A percentile compares a stretch with the other conserved stretches of the same genome.
These are phyloP conservation scores for Aspergillus versicolor DNA, from an alignment of 2,329 filamentous ascomycete species.

Conservation along the genomic window DNA sequence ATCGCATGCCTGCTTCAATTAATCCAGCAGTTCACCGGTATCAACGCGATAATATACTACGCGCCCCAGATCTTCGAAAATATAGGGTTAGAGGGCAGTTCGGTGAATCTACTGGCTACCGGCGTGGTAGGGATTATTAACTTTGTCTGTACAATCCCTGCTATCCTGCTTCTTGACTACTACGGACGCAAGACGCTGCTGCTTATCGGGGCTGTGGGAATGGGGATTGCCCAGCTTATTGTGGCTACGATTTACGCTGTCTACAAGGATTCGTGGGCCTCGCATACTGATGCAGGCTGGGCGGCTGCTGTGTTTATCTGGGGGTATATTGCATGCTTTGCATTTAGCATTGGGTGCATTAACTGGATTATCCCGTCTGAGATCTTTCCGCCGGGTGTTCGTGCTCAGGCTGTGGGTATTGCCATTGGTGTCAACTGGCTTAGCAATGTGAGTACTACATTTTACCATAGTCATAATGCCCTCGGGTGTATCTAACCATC, in stretches of 20 bases:
- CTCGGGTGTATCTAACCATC: not conserved
- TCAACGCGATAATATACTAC: slow-evolving; percentile 53
- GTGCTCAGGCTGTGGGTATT: not conserved
- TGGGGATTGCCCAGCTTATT: slow-evolving; percentile 67
- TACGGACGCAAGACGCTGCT: slow-evolving; percentile 33
- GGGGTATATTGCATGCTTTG: slow-evolving; percentile 71
- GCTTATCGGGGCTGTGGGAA: slow-evolving; percentile 59
- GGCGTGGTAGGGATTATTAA: slow-evolving; percentile 1
- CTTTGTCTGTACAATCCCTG: slow-evolving; percentile 21
- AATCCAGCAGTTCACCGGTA: slow-evolving; percentile 35
- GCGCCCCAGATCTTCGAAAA: slow-evolving; percentile 45
- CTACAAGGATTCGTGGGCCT: not conserved
- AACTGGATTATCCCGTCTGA: not conserved
- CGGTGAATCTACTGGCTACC: not conserved
- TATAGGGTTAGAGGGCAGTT: slow-evolving; percentile 21
- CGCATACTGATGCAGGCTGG: slow-evolving; percentile 48
- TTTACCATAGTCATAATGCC: not conserved
- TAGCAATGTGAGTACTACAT: not conserved
- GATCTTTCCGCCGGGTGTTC: not conserved
- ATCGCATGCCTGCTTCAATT: slow-evolving; percentile 26
- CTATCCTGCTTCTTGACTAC: slow-evolving; percentile 33
- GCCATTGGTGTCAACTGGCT: not conserved
- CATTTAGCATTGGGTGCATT: not conserved
- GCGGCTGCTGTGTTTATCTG: slow-evolving; percentile 54
- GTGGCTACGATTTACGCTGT: slow-evolving; percentile 47